phyloP scores from a whole-genome alignment of 805 yeast species.

The Isabelozyma pseudorhagii region DNA sequence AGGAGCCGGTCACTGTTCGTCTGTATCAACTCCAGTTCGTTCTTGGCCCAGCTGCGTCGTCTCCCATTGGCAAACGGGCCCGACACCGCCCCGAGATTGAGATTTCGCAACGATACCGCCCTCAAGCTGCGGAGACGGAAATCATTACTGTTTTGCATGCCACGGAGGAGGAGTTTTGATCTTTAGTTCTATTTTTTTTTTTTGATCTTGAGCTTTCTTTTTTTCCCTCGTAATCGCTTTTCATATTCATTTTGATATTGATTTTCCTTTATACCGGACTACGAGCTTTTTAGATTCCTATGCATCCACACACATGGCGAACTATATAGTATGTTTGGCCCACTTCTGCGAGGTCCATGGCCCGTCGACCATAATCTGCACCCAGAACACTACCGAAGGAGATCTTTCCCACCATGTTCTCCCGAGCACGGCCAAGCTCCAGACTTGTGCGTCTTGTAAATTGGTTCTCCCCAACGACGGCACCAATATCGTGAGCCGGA shows the following conservation, averaged over 20 bases:
- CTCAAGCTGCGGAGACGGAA: constrained; percentile 10
- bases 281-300: neutral
- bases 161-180: neutral
- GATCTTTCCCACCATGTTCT: constrained; percentile 23
- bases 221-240: too few species aligned
- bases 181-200: neutral
- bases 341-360: constrained; percentile 83
- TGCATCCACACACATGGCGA: constrained; percentile 16
- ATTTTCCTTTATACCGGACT: neutral
- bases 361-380: constrained; percentile 62
- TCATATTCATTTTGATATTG: too few species aligned
- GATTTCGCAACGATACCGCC: constrained; percentile 13
- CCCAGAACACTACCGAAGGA: constrained; percentile 38
- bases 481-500: constrained; percentile 11
- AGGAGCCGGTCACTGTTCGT: constrained; percentile 7
- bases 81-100: constrained; percentile 4
- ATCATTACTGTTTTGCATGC: constrained; percentile 7
- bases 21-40: constrained; percentile 7
- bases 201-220: neutral
- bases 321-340: constrained; percentile 53
- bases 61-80: too few species aligned
- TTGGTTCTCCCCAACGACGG: constrained; percentile 45
- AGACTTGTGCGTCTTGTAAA: constrained; percentile 59
- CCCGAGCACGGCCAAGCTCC: constrained; percentile 40
- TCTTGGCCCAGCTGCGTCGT: constrained; percentile 2